phyloP scores from a whole-genome alignment of 75 land plant species.

The Selaginella tamariscina region DNA sequence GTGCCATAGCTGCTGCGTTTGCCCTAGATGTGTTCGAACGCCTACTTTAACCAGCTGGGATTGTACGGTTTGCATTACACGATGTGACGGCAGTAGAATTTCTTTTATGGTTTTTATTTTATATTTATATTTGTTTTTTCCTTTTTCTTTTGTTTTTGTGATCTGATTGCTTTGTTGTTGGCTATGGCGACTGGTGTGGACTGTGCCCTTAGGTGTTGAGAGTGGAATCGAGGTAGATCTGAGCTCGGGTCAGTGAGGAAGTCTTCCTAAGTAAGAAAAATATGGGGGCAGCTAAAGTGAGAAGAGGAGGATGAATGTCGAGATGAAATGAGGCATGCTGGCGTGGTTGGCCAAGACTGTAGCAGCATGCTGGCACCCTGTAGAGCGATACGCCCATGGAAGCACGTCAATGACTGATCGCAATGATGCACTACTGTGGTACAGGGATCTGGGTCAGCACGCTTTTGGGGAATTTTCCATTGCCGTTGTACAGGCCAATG shows the following conservation, averaged over 20 bases:
- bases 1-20: slow-evolving; percentile 16
- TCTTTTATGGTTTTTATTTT: not conserved
- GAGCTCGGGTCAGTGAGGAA: no score
- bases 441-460: slow-evolving; percentile 39
- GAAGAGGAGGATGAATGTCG: not conserved
- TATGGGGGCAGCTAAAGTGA: not conserved
- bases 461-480: slow-evolving; percentile 54
- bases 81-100: not conserved
- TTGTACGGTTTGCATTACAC: not conserved
- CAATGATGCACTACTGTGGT: slow-evolving; percentile 53
- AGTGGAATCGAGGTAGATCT: no score
- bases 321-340: slow-evolving; percentile 26
- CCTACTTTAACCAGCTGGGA: not conserved
- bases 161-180: slow-evolving; percentile 1
- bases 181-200: slow-evolving; percentile 1
- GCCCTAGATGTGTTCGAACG: not conserved
- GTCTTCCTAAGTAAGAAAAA: no score
- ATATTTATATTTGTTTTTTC: no score
- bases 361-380: slow-evolving; percentile 57
- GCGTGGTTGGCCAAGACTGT: slow-evolving; percentile 39
- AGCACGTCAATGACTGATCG: slow-evolving; percentile 31
- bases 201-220: no score
- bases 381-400: slow-evolving; percentile 47
- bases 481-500: slow-evolving; percentile 58
- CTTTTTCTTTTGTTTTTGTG: no score